A percentile compares a stretch with the other conserved stretches of the same genome.
Conservation (phyloP, 1,284 basidiomycete species). For the Takashimella tepidaria region DNA sequence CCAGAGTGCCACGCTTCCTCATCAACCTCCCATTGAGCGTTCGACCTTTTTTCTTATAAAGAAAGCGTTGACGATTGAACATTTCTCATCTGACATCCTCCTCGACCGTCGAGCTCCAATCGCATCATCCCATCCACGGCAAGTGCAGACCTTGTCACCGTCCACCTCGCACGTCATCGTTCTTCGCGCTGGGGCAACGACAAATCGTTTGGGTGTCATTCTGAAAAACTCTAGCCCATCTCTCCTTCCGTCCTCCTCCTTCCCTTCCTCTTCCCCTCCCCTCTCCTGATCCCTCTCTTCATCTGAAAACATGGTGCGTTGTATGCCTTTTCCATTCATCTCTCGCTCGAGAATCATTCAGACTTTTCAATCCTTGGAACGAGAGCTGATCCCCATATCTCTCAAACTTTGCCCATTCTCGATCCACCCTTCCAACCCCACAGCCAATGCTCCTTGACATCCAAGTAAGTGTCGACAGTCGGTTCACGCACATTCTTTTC, state of each 20-base stretch:
- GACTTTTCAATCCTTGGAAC: not conserved
- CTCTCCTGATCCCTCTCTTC: not conserved
- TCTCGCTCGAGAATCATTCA: constrained; percentile 1
- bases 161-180: not conserved
- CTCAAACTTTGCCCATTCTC: not conserved
- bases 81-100: too few species aligned
- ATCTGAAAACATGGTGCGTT: constrained; percentile 7
- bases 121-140: not conserved
- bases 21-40: not conserved
- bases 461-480: constrained; percentile 47
- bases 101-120: not conserved
- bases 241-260: not conserved
- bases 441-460: constrained; percentile 52
- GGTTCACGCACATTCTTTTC: too few species aligned
- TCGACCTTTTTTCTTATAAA: too few species aligned
- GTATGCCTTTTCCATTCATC: constrained; percentile 1
- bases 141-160: not conserved
- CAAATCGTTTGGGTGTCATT: too few species aligned
- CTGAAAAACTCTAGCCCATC: too few species aligned
- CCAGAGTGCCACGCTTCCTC: not conserved
- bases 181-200: too few species aligned
- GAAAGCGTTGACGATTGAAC: too few species aligned
- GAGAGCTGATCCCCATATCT: not conserved
- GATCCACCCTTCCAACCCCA: not conserved
- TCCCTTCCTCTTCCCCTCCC: not conserved